These are phyloP conservation scores for Penicillium turbatum DNA, from an alignment of 495 filamentous ascomycete genomes.

Conservation along the genomic window DNA sequence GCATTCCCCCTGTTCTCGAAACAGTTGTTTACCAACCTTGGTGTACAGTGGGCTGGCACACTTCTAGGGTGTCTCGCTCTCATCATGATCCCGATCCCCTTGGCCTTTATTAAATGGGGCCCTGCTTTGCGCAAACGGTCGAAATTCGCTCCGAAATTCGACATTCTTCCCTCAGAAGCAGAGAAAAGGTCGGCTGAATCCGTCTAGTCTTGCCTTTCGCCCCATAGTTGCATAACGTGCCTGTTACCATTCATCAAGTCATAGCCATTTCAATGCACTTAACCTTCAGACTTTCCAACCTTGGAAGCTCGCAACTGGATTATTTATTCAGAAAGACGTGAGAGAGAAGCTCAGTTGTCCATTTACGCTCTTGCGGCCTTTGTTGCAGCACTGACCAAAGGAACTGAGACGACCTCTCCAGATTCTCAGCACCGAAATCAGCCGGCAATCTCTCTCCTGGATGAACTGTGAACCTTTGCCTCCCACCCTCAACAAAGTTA, in stretches of 20 bases:
- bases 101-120: constrained; percentile 36
- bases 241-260: background rate
- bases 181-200: constrained; percentile 8
- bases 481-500: too few species aligned
- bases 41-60: constrained; percentile 74
- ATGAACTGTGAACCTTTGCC: too few species aligned
- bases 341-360: too few species aligned
- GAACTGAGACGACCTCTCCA: too few species aligned
- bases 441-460: too few species aligned
- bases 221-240: background rate
- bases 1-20: constrained; percentile 77
- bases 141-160: constrained; percentile 31
- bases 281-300: too few species aligned
- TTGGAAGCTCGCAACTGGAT: too few species aligned
- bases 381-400: too few species aligned
- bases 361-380: too few species aligned
- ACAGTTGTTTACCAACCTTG: constrained; percentile 75
- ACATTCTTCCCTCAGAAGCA: background rate
- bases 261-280: too few species aligned
- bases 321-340: too few species aligned
- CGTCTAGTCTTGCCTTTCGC: constrained; percentile 5
- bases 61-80: constrained; percentile 69
- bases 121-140: constrained; percentile 32
- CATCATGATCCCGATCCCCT: constrained; percentile 68
- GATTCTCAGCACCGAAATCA: too few species aligned